Percentiles rank a stretch among this genome's conserved stretches.
phyloP scores from a whole-genome alignment of 2,329 filamentous ascomycete genomes.

The Colletotrichum sp. region DNA sequence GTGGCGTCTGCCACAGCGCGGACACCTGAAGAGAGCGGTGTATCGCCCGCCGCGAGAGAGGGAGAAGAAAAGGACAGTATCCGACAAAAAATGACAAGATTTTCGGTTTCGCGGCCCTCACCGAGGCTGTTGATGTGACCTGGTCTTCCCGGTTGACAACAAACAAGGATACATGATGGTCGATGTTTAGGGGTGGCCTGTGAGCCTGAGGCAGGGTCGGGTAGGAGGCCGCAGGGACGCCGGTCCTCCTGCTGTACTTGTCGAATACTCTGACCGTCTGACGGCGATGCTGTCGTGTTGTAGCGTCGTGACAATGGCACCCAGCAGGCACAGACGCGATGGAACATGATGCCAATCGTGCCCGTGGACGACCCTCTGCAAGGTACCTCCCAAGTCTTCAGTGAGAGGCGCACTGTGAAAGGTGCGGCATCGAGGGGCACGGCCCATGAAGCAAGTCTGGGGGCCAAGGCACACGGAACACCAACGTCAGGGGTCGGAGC shows the following conservation, averaged over 20 bases:
- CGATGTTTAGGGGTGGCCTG: not conserved
- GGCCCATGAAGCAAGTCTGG: not conserved
- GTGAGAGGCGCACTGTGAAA: not conserved
- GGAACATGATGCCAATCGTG: not conserved
- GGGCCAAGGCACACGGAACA: not conserved
- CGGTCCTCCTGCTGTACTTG: not conserved
- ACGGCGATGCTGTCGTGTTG: not conserved
- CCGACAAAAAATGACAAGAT: constrained; percentile 6
- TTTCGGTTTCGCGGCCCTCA: constrained; percentile 3
- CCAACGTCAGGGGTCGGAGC: not conserved
- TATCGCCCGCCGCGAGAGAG: not conserved
- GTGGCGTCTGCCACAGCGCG: not conserved
- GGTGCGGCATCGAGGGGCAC: not conserved
- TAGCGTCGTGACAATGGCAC: not conserved
- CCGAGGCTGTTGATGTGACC: not conserved
- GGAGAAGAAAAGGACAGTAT: not conserved
- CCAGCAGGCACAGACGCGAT: not conserved
- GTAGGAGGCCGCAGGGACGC: not conserved
- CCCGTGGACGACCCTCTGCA: not conserved
- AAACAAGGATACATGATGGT: not conserved
- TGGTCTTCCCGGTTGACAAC: not conserved
- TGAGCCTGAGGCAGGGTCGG: not conserved
- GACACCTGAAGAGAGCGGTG: not conserved
- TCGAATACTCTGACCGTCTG: not conserved
- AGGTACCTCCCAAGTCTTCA: not conserved